A percentile compares a stretch with the other conserved stretches of the same genome.
Conservation (phyloP, 306 rosid species). For the Glycine tomentella region DNA sequence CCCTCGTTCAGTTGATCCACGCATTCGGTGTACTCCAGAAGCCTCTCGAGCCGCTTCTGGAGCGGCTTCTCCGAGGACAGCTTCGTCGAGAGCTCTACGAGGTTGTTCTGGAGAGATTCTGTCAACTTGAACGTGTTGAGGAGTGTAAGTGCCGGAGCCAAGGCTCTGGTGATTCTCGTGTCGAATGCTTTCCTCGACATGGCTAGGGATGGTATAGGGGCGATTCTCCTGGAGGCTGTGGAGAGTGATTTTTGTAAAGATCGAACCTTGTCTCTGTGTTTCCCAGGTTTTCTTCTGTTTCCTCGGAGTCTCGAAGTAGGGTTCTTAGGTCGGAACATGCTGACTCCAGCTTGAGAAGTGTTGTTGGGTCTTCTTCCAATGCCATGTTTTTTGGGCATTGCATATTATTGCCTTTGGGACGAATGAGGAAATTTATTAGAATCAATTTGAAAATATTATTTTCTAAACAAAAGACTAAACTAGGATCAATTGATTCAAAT, state of each 20-base stretch:
- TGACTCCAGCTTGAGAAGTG: slow-evolving; percentile 52
- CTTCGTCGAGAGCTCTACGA: slow-evolving; percentile 53
- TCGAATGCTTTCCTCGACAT: slow-evolving; percentile 89
- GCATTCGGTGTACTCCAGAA: slow-evolving; percentile 61
- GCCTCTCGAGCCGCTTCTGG: slow-evolving; percentile 49
- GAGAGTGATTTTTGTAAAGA: slow-evolving; percentile 59
- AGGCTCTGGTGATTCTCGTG: slow-evolving; percentile 69
- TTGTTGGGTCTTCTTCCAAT: slow-evolving; percentile 31
- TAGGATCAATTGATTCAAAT: too few relatives aligned
- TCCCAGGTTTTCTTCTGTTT: slow-evolving; percentile 55
- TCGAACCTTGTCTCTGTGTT: slow-evolving; percentile 62
- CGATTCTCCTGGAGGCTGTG: slow-evolving; percentile 61
- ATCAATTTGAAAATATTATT: too few relatives aligned
- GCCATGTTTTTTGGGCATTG: slow-evolving; percentile 17
- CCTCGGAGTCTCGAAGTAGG: slow-evolving; percentile 55
- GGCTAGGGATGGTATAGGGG: slow-evolving; percentile 75
- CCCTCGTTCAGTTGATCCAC: slow-evolving; percentile 65
- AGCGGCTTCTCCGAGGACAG: slow-evolving; percentile 48
- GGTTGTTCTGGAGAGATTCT: slow-evolving; percentile 65
- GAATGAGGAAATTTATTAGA: background rate
- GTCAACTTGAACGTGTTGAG: slow-evolving; percentile 60
- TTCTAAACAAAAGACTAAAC: too few relatives aligned
- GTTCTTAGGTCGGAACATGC: slow-evolving; percentile 65
- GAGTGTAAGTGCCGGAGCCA: slow-evolving; percentile 76
- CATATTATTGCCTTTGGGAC: background rate